phyloP scores from a whole-genome alignment of 2,329 filamentous ascomycete species.

The Plectosphaerella cucumerina region DNA sequence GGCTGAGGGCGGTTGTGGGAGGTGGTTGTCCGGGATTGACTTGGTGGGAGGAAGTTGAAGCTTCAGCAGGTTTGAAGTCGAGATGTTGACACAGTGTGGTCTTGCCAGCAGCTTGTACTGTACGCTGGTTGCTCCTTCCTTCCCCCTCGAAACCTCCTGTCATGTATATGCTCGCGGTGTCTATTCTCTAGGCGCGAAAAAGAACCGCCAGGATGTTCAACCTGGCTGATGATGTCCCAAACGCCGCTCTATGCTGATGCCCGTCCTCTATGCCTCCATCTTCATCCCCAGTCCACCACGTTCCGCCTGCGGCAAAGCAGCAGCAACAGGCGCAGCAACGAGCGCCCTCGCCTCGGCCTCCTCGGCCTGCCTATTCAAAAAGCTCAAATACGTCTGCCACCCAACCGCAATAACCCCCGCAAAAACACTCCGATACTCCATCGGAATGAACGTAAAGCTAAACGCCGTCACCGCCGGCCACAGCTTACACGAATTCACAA shows the following conservation, averaged over 20 bases:
- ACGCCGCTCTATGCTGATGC: neutral
- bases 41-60: constrained; percentile 2
- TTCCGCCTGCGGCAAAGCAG: neutral
- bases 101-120: neutral
- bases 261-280: neutral
- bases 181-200: neutral
- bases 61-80: neutral
- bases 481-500: constrained; percentile 76
- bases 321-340: neutral
- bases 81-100: neutral
- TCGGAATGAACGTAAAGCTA: constrained; percentile 76
- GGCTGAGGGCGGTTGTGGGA: constrained; percentile 14
- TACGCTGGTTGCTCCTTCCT: neutral
- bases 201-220: neutral
- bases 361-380: constrained; percentile 72
- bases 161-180: neutral
- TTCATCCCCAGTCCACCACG: neutral
- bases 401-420: constrained; percentile 75
- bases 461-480: constrained; percentile 88
- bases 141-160: neutral
- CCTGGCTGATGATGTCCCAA: neutral
- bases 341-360: constrained; percentile 21
- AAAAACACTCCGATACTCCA: constrained; percentile 78
- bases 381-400: constrained; percentile 89
- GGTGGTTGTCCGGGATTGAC: neutral